Percentiles rank a stretch among this genome's conserved stretches.
Conservation (phyloP, 116 monocot genomes). For the Thalassia testudinum region DNA sequence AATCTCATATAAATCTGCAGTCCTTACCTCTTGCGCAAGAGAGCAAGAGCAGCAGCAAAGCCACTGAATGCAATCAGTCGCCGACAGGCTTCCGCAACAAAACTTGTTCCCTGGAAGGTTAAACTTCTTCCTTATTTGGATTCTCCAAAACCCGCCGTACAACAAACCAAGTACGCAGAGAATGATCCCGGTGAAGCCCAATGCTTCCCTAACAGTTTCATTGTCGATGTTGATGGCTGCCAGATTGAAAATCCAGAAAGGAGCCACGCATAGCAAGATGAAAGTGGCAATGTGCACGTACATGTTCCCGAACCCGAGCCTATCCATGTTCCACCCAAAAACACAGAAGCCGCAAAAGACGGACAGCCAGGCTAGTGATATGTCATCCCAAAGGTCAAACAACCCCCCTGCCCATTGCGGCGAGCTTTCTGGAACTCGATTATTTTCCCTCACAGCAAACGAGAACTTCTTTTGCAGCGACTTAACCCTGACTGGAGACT, state of each 20-base stretch:
- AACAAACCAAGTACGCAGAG: slow-evolving; percentile 63
- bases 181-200: slow-evolving; percentile 51
- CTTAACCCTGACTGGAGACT: not conserved
- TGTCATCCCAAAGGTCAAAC: slow-evolving; percentile 72
- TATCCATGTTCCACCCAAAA: slow-evolving; percentile 86
- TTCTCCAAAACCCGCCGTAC: slow-evolving; percentile 85
- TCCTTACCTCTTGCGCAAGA: slow-evolving; percentile 70
- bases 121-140: slow-evolving; percentile 75
- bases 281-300: slow-evolving; percentile 74
- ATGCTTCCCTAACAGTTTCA: slow-evolving; percentile 32
- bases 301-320: slow-evolving; percentile 85
- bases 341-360: slow-evolving; percentile 72
- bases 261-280: slow-evolving; percentile 56
- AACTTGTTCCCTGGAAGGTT: slow-evolving; percentile 43
- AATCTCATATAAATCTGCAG: slow-evolving; percentile 60
- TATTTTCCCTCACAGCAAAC: slow-evolving; percentile 23
- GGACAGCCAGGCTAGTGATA: slow-evolving; percentile 52
- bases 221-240: slow-evolving; percentile 60
- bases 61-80: slow-evolving; percentile 72
- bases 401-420: slow-evolving; percentile 59
- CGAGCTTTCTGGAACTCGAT: slow-evolving; percentile 15
- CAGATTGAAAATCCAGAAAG: slow-evolving; percentile 78
- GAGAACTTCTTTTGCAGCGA: slow-evolving; percentile 31
- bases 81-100: slow-evolving; percentile 34
- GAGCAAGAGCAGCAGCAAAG: slow-evolving; percentile 61